Evolutionary conservation across 306 rosid species (phyloP).

Genomic region (Trifolium dubium): DNA sequence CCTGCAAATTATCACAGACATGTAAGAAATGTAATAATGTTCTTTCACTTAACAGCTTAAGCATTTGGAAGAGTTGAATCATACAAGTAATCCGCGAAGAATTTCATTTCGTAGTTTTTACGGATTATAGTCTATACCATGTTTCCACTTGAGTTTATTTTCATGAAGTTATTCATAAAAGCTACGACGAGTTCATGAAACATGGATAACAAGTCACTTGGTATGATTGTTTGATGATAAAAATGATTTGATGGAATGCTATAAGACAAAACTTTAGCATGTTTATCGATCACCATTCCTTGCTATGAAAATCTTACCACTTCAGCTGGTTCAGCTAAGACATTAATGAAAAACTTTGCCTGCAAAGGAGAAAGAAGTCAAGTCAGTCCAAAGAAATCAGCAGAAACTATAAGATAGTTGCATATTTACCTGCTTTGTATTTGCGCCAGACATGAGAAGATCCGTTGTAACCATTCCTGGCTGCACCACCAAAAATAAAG

Average conservation of each 20-base stretch:
- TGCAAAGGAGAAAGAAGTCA: constrained; percentile 44
- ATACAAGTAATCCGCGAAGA: background rate
- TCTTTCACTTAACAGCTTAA: background rate
- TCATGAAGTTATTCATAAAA: constrained; percentile 9
- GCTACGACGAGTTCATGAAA: constrained; percentile 21
- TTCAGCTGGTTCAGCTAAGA: constrained; percentile 97
- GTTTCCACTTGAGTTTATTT: constrained; percentile 23
- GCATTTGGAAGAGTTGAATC: background rate
- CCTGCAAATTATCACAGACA: constrained; percentile 57
- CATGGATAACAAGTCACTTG: constrained; percentile 13
- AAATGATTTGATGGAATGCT: constrained; percentile 10
- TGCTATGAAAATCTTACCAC: constrained; percentile 64
- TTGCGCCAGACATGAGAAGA: constrained; percentile 98
- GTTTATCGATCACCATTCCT: constrained; percentile 26
- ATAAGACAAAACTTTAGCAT: constrained; percentile 3
- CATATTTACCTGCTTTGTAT: constrained; percentile 76
- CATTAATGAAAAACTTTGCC: constrained; percentile 98
- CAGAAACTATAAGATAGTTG: constrained; percentile 26
- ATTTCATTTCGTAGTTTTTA: background rate
- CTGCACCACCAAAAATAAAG: constrained; percentile 53
- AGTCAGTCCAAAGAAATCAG: constrained; percentile 14
- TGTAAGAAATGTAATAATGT: background rate
- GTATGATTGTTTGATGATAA: background rate
- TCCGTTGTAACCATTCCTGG: constrained; percentile 99
- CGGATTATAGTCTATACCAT: background rate